These are phyloP conservation scores for Boletus barrowsii DNA, from an alignment of 768 basidiomycete genomes.

Conservation along the genomic window DNA sequence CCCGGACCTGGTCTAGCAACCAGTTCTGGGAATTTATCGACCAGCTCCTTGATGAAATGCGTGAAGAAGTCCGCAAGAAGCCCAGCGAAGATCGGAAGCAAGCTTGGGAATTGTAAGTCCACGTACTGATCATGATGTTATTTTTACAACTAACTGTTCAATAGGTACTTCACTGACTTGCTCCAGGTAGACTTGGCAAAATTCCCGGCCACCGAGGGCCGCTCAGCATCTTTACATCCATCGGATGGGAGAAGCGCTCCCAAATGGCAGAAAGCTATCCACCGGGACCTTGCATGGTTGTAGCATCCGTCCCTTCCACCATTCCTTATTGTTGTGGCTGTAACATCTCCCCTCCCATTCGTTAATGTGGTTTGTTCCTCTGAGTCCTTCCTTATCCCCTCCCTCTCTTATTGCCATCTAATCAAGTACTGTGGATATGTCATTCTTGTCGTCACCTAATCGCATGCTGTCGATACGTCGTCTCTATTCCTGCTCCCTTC, in stretches of 20 bases:
- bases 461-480: too few relatives aligned
- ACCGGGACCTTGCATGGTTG: too few relatives aligned
- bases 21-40: not conserved
- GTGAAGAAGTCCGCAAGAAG: not conserved
- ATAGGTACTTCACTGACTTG: not conserved
- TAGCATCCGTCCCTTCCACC: too few relatives aligned
- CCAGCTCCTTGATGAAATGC: not conserved
- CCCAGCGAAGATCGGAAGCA: not conserved
- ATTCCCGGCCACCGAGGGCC: not conserved
- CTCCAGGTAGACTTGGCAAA: not conserved
- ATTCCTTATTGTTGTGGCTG: too few relatives aligned
- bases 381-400: too few relatives aligned
- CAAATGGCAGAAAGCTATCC: not conserved
- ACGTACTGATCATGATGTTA: not conserved
- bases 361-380: too few relatives aligned
- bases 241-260: not conserved
- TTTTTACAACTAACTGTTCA: not conserved
- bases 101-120: not conserved
- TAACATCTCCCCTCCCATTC: too few relatives aligned
- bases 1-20: not conserved
- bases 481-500: too few relatives aligned
- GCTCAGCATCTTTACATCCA: not conserved
- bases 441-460: too few relatives aligned
- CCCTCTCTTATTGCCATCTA: too few relatives aligned
- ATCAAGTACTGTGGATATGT: too few relatives aligned